Conservation (phyloP, 192 early-diverging fungal species). For the Paraglomus brasilianum region DNA sequence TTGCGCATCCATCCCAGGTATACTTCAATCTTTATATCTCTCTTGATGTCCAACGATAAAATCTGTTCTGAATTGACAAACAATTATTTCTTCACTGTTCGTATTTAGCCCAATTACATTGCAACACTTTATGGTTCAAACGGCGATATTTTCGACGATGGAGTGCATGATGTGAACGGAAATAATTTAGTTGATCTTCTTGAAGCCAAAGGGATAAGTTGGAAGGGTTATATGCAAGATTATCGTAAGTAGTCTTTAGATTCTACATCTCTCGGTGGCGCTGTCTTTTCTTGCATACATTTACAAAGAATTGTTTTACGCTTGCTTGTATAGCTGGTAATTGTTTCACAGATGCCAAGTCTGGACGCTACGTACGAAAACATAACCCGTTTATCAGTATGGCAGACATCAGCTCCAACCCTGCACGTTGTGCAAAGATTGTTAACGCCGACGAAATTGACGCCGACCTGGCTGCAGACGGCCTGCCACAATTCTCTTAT, state of each 20-base stretch:
- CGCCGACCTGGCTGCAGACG: constrained; percentile 49
- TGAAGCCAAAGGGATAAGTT: constrained; percentile 54
- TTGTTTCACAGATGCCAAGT: too few relatives aligned
- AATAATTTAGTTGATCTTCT: constrained; percentile 51
- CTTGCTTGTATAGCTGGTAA: neutral
- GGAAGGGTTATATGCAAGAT: constrained; percentile 64
- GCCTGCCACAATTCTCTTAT: constrained; percentile 56
- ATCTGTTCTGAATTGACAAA: too few relatives aligned
- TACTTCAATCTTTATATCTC: too few relatives aligned
- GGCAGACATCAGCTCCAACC: constrained; percentile 51
- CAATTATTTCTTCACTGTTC: too few relatives aligned
- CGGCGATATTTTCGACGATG: too few relatives aligned
- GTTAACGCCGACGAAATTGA: constrained; percentile 54
- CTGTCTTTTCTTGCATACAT: neutral
- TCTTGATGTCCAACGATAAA: too few relatives aligned
- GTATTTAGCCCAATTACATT: too few relatives aligned
- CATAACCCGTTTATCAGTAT: constrained; percentile 74
- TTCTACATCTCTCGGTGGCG: neutral
- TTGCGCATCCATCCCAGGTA: too few relatives aligned
- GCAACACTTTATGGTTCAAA: too few relatives aligned
- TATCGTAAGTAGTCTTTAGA: constrained; percentile 35
- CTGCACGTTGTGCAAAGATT: constrained; percentile 61
- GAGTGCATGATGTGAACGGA: constrained; percentile 3
- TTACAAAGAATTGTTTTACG: neutral
- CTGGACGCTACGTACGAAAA: constrained; percentile 57